phyloP scores from a whole-genome alignment of 2,329 filamentous ascomycete genomes.

The Fusarium ramigenum region DNA sequence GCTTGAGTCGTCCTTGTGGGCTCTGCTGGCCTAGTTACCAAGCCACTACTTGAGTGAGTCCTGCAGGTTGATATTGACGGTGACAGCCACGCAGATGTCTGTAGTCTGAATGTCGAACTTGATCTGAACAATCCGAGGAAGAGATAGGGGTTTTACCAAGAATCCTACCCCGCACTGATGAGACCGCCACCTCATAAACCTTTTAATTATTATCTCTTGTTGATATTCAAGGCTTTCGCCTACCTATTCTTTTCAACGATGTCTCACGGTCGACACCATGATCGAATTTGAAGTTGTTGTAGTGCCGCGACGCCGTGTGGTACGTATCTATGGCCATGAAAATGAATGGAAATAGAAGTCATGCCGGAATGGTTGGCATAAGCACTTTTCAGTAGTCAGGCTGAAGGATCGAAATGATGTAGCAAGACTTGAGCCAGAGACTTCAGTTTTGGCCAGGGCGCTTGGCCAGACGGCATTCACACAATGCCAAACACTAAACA shows the following conservation, averaged over 20 bases:
- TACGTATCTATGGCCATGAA: background rate
- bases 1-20: background rate
- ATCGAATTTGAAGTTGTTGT: background rate
- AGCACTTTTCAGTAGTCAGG: background rate
- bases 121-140: background rate
- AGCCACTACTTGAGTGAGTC: background rate
- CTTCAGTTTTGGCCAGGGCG: constrained; percentile 6
- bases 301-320: background rate
- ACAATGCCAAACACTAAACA: constrained; percentile 31
- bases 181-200: constrained; percentile 20
- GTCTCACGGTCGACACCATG: constrained; percentile 14
- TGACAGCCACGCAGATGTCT: background rate
- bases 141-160: constrained; percentile 4
- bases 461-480: constrained; percentile 22
- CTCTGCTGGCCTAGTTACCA: background rate
- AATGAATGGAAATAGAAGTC: background rate
- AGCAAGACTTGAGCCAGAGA: constrained; percentile 11
- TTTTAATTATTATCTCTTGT: constrained; percentile 3
- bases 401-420: constrained; percentile 2
- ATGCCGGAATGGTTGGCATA: constrained; percentile 8
- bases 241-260: background rate
- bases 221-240: constrained; percentile 4
- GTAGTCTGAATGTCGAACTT: background rate
- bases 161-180: constrained; percentile 20
- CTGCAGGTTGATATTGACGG: background rate